Percentiles rank a stretch among this genome's conserved stretches.
These are phyloP conservation scores for Fusarium irregulare DNA, from an alignment of 2,329 filamentous ascomycete species.

Conservation along the genomic window DNA sequence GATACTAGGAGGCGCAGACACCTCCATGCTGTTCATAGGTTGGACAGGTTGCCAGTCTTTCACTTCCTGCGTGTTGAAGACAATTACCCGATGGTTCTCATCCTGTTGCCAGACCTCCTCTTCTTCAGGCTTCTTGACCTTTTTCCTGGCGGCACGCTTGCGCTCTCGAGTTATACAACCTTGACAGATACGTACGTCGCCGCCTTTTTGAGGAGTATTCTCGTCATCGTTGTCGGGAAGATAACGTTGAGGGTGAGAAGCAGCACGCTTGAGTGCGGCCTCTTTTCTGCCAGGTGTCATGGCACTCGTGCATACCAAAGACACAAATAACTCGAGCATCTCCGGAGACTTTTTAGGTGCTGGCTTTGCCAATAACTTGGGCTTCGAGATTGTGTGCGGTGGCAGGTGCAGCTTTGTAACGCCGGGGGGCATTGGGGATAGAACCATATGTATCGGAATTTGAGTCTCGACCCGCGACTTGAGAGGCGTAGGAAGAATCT, in stretches of 20 bases:
- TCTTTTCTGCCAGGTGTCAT: constrained; percentile 77
- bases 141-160: constrained; percentile 91
- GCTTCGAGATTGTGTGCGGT: constrained; percentile 91
- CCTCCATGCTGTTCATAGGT: constrained; percentile 63
- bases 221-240: constrained; percentile 66
- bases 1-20: constrained; percentile 65
- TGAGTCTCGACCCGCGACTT: constrained; percentile 98
- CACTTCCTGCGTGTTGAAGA: constrained; percentile 90
- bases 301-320: constrained; percentile 90
- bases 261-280: constrained; percentile 72
- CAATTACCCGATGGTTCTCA: constrained; percentile 83
- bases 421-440: constrained; percentile 79
- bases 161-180: constrained; percentile 93
- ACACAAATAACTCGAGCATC: constrained; percentile 81
- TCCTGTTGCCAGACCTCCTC: constrained; percentile 87
- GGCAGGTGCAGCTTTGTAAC: constrained; percentile 87
- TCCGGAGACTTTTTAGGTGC: constrained; percentile 73
- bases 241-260: constrained; percentile 54
- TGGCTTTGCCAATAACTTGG: constrained; percentile 85
- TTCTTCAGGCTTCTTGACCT: constrained; percentile 91
- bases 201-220: constrained; percentile 83
- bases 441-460: constrained; percentile 85
- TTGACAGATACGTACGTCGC: constrained; percentile 90
- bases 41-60: constrained; percentile 82
- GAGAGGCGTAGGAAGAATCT: constrained; percentile 73